Base-by-base conservation (phyloP, 2,329 filamentous ascomycete genomes). In the Magnaporthiopsis rhizophila region DNA sequence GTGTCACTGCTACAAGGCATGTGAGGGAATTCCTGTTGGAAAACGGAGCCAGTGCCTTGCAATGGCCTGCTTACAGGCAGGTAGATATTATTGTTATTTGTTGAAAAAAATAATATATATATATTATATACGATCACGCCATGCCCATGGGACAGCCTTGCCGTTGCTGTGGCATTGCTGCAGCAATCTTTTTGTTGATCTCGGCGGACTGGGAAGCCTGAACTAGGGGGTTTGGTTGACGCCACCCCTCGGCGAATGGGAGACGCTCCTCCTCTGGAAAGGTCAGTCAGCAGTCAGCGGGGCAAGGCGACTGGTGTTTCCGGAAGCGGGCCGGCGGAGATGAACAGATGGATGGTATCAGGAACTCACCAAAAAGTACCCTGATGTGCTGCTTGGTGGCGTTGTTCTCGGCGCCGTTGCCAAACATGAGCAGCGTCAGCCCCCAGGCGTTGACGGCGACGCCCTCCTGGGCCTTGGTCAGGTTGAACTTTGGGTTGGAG, bases 321-420 rank as follows among this genome's bases (percentile, higher is more conserved):
- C 12, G 11, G 13, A 58, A 13, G 30, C n/a, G 15, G 3, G 3
- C 18, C 24, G 32, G 8, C 24, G 9, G 15, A 13, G 3, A 4
- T 5, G 24, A 34, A 7, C 30, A 30, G 30, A 34, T 34, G 32
- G 32, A 36, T 2, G 11, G 3, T 7, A 30, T 30, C 3, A 18
- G 11, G 15, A 13, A 38, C 59, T 61, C 12, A 61, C 59, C 30
- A 61, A 61, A 61, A 26, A 61, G 36, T 18, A 61, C 59, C 59
- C 32, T 50, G 34, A 61, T 45, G 34, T 26, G 34, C 21, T 38
- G 34, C 21, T 38, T 24, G 59, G 36, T 61, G 7, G 59, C 59
- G 15, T 38, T 38, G 59, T 38, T 38, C 18, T 61, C 24, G 21
- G 45, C 59, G 45, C 59, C 34, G 21, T 38, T 38, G 24, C 59